Evolutionary conservation across 371 early-diverging fungal species (phyloP).

Genomic region (Haplosporangium sp.): DNA sequence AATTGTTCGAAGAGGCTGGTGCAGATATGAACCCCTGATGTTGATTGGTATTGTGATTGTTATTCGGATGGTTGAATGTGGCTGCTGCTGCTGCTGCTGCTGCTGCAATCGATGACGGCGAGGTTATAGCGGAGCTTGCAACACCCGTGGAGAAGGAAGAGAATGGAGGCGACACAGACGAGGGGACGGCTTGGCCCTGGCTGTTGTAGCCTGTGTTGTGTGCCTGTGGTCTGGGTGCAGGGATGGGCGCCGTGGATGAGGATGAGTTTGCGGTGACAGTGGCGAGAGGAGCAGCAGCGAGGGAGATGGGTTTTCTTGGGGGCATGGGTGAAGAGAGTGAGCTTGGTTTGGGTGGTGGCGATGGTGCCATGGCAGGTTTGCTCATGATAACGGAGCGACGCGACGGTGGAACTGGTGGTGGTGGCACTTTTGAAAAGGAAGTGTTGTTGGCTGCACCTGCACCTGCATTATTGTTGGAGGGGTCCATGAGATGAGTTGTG

Average conservation of each 20-base stretch:
- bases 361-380: conserved; percentile 20
- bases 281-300: conserved; percentile 33
- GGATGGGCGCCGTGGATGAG: conserved; percentile 27
- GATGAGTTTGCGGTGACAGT: conserved; percentile 23
- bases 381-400: conserved; percentile 31
- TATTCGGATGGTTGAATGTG: background rate
- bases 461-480: background rate
- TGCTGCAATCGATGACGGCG: conserved; percentile 12
- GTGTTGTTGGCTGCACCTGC: background rate
- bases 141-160: background rate
- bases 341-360: conserved; percentile 49
- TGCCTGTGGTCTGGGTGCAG: conserved; percentile 22
- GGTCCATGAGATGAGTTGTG: background rate
- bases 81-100: conserved; percentile 3
- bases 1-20: conserved; percentile 17
- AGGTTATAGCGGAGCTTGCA: conserved; percentile 12
- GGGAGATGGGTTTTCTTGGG: conserved; percentile 34
- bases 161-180: conserved; percentile 20
- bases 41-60: conserved; percentile 1
- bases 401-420: conserved; percentile 34
- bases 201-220: background rate
- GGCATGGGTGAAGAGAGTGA: conserved; percentile 36
- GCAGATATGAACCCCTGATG: conserved; percentile 17
- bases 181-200: conserved; percentile 1
- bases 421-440: background rate